Conservation (phyloP, 805 yeast species). For the Metschnikowia kunwiensis region DNA sequence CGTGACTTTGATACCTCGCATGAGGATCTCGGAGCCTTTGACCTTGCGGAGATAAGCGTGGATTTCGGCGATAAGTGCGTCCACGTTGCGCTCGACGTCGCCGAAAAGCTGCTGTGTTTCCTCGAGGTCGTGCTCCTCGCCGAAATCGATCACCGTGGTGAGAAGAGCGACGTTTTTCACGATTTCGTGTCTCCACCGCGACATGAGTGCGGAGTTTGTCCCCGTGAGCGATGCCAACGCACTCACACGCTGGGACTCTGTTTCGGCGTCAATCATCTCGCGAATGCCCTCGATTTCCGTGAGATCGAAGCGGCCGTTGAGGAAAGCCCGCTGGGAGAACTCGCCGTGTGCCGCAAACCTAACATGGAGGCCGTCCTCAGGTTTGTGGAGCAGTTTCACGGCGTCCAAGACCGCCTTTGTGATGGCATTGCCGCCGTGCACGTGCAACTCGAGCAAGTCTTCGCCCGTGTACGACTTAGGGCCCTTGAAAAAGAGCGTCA, state of each 20-base stretch:
- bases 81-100: slow-evolving; percentile 46
- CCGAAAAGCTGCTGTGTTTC: slow-evolving; percentile 54
- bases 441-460: slow-evolving; percentile 81
- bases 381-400: slow-evolving; percentile 51
- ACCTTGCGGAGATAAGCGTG: slow-evolving; percentile 43
- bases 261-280: slow-evolving; percentile 88
- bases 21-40: slow-evolving; percentile 56
- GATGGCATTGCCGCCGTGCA: slow-evolving; percentile 93
- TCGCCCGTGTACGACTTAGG: slow-evolving; percentile 93
- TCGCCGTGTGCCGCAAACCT: slow-evolving; percentile 93
- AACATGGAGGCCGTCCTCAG: slow-evolving; percentile 39
- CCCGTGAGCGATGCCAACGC: slow-evolving; percentile 77
- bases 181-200: slow-evolving; percentile 63
- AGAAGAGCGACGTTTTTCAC: slow-evolving; percentile 67
- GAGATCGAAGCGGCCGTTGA: slow-evolving; percentile 78
- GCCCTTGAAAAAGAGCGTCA: slow-evolving; percentile 61
- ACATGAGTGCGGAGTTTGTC: slow-evolving; percentile 50
- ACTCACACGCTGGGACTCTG: slow-evolving; percentile 79
- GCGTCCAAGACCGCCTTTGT: slow-evolving; percentile 64
- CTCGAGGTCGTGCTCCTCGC: slow-evolving; percentile 86
- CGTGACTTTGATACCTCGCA: slow-evolving; percentile 69
- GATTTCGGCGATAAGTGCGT: slow-evolving; percentile 44
- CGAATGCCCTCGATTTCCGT: slow-evolving; percentile 90
- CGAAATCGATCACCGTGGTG: slow-evolving; percentile 90
- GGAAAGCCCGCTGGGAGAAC: slow-evolving; percentile 81